Evolutionary conservation across 306 rosid genomes (phyloP), one percentile per base, ranked within the genome.

Genomic region (Pterocarpus macrocarpus): DNA sequence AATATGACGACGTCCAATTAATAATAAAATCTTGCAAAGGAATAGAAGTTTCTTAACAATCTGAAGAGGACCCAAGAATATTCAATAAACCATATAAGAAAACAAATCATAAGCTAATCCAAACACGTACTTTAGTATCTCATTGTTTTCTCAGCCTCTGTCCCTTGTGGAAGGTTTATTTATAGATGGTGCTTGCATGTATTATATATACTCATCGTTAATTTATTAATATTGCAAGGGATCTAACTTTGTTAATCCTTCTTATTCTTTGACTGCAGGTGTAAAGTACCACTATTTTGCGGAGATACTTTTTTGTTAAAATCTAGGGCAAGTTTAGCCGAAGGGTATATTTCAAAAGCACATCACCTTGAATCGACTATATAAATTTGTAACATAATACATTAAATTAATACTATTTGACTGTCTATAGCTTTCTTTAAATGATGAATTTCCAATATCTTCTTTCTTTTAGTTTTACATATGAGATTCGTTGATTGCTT

Each of bases 71-170:
- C 52, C 77, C 32, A 43, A 43, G 45, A 66, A 71, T 77, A 66
- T 84, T 75, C 56, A 64, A 52, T 44, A n/a, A 41, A 49, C 56
- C 32, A 17, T 61, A 64, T 30, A 38, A n/a, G 16, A 71, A 75
- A 69, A 64, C n/a, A 13, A 49, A 64, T 17, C 64, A 80, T 56
- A 43, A 75, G 55, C 44, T 53, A 53, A 47, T 52, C 3, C 8
- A 10, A 47, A 10, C 47, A 22, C 28, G 28, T 22, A 22, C 28
- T 22, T 64, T 47, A 81, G 57, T 73, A 17, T 57, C 63, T 34
- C 83, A 41, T 84, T 83, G 85, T 81, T 73, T 77, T 73, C 86
- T 77, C 84, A 84, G 86, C 68, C 84, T 63, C 17, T 74, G 50
- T 72, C 75, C 69, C n/a, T 47, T 61, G 44, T 69, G 6, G 13